Evolutionary conservation across 495 filamentous ascomycete genomes (phyloP).

Genomic region (Melanomma pulvis-pyrius): DNA sequence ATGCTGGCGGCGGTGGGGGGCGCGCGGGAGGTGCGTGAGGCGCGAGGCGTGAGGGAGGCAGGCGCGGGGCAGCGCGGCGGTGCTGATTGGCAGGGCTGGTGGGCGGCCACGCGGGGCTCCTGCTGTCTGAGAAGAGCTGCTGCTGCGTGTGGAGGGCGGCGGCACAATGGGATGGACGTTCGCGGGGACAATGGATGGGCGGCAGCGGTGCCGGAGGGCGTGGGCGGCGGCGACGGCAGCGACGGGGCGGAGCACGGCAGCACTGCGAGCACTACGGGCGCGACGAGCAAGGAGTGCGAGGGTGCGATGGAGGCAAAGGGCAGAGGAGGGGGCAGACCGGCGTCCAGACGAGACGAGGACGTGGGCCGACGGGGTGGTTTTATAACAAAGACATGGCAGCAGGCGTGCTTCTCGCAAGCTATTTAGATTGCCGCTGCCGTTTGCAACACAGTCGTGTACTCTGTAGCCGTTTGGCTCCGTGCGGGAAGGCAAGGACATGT

Average conservation of each 20-base stretch:
- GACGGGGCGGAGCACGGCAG: background rate
- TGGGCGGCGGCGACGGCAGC: background rate
- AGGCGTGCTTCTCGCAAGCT: constrained; percentile 33
- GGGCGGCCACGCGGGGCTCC: background rate
- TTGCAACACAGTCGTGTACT: constrained; percentile 41
- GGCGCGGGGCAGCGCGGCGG: background rate
- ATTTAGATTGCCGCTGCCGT: constrained; percentile 10
- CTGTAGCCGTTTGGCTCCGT: constrained; percentile 38
- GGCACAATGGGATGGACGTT: no score
- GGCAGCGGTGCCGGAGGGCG: background rate
- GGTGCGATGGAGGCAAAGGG: background rate
- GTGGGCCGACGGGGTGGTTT: constrained; percentile 34
- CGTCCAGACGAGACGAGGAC: constrained; percentile 20
- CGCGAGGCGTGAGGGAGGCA: no score
- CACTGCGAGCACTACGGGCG: background rate
- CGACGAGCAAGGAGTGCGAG: constrained; percentile 1
- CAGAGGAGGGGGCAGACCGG: constrained; percentile 10
- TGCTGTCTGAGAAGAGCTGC: background rate
- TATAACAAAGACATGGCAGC: constrained; percentile 37
- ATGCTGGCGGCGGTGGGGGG: constrained; percentile 26
- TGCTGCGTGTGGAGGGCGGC: background rate
- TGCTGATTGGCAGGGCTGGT: constrained; percentile 6
- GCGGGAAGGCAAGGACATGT: constrained; percentile 33
- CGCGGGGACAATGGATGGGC: no score
- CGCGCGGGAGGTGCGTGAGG: background rate